Conservation (phyloP, 2,329 filamentous ascomycete species). For the Zymoseptoria ardabiliae region DNA sequence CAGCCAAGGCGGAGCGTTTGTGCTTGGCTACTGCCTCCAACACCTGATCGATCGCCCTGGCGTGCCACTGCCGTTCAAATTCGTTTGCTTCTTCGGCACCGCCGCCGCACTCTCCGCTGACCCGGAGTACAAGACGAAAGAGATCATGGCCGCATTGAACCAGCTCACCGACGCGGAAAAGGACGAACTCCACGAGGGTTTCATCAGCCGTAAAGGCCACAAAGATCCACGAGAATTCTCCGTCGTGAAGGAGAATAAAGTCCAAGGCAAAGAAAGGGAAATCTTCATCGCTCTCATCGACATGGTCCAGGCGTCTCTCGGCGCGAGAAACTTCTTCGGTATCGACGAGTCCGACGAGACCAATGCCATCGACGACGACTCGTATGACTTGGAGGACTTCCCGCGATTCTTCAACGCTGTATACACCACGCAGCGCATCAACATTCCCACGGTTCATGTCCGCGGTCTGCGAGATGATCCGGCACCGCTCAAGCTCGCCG, state of each 20-base stretch:
- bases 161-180: conserved; percentile 1
- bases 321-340: conserved; percentile 3
- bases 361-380: not conserved
- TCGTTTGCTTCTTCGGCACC: conserved; percentile 1
- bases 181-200: conserved; percentile 3
- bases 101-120: conserved; percentile 2
- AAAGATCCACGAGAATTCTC: conserved; percentile 1
- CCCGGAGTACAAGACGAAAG: conserved; percentile 1
- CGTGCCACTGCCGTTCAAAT: conserved; percentile 2
- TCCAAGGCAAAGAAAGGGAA: conserved; percentile 1
- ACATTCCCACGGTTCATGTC: conserved; percentile 1
- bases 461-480: not conserved
- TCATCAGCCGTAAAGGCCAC: conserved; percentile 3
- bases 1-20: not conserved
- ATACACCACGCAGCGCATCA: conserved; percentile 1
- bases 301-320: conserved; percentile 3
- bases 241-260: not conserved
- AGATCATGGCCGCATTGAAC: conserved; percentile 1
- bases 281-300: conserved; percentile 3
- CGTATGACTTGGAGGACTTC: not conserved
- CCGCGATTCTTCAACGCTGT: conserved; percentile 1
- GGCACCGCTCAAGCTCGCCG: not conserved
- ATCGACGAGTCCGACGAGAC: conserved; percentile 3
- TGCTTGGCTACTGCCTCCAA: conserved; percentile 1
- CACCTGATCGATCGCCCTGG: conserved; percentile 1